These are phyloP conservation scores for Meyerozyma sp. DNA, from an alignment of 1,139 yeast species.

Conservation along the genomic window DNA sequence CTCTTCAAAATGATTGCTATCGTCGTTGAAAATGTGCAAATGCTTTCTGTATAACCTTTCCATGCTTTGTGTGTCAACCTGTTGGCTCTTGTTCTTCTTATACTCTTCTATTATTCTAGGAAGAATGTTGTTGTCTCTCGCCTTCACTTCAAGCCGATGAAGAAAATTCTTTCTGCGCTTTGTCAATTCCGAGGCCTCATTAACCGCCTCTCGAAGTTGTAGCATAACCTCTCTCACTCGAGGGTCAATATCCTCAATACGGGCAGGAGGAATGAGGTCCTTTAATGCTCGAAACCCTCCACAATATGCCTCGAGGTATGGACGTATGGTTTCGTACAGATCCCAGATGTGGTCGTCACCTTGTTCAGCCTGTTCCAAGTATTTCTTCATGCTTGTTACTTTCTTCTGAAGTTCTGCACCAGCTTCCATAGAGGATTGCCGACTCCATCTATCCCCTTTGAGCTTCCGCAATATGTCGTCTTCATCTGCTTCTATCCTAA, in stretches of 20 bases:
- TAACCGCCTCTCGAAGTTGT: conserved; percentile 38
- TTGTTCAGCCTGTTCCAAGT: conserved; percentile 51
- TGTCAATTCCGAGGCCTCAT: conserved; percentile 22
- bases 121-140: conserved; percentile 43
- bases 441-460: conserved; percentile 50
- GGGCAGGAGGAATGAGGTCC: conserved; percentile 47
- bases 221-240: conserved; percentile 29
- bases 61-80: conserved; percentile 21
- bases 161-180: conserved; percentile 34
- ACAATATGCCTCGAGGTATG: conserved; percentile 38
- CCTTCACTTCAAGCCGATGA: conserved; percentile 38
- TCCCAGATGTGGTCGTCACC: conserved; percentile 54
- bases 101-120: conserved; percentile 40
- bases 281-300: conserved; percentile 38
- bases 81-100: conserved; percentile 16
- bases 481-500: conserved; percentile 49
- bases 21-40: conserved; percentile 35
- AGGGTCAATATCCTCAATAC: conserved; percentile 36
- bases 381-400: conserved; percentile 40
- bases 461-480: conserved; percentile 46
- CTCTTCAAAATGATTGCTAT: conserved; percentile 30
- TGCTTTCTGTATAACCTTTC: conserved; percentile 33
- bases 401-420: conserved; percentile 31
- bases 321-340: conserved; percentile 40
- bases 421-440: conserved; percentile 36